phyloP scores from a whole-genome alignment of 495 filamentous ascomycete genomes.

The Cladorrhinum samala region DNA sequence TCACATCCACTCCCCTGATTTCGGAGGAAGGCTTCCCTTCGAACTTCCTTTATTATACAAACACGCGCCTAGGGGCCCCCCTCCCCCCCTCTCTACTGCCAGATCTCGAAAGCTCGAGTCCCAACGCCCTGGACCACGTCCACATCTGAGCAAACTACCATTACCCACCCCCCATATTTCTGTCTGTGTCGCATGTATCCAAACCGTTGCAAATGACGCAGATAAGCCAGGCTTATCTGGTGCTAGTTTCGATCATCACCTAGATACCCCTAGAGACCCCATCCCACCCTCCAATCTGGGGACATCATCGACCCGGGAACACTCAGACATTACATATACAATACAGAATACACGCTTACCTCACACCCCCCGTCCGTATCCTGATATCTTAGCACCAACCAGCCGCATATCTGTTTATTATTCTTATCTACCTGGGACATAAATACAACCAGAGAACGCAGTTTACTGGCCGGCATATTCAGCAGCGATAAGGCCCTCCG shows the following conservation, averaged over 20 bases:
- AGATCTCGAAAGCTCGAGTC: too few relatives aligned
- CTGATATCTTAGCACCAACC: background rate
- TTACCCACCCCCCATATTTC: background rate
- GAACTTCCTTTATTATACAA: background rate
- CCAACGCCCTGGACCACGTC: too few relatives aligned
- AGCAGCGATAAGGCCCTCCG: conserved; percentile 1
- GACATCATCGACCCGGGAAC: conserved; percentile 10
- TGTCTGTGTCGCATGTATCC: background rate
- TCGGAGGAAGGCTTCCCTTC: background rate
- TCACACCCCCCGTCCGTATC: background rate
- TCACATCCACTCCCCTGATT: background rate
- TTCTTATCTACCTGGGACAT: background rate
- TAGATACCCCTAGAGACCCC: conserved; percentile 27
- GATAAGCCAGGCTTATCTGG: conserved; percentile 48
- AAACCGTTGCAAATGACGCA: conserved; percentile 41
- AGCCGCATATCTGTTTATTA: too few relatives aligned
- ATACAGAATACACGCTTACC: background rate
- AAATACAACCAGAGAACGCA: too few relatives aligned
- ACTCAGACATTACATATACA: conserved; percentile 9
- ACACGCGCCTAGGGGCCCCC: too few relatives aligned
- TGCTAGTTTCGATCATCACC: conserved; percentile 45
- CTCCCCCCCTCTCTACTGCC: too few relatives aligned
- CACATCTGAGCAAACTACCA: too few relatives aligned
- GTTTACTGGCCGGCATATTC: conserved; percentile 1
- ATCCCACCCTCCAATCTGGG: conserved; percentile 3